Evolutionary conservation across 1,284 basidiomycete species (phyloP).

Genomic region (Boletus semigastroideus): DNA sequence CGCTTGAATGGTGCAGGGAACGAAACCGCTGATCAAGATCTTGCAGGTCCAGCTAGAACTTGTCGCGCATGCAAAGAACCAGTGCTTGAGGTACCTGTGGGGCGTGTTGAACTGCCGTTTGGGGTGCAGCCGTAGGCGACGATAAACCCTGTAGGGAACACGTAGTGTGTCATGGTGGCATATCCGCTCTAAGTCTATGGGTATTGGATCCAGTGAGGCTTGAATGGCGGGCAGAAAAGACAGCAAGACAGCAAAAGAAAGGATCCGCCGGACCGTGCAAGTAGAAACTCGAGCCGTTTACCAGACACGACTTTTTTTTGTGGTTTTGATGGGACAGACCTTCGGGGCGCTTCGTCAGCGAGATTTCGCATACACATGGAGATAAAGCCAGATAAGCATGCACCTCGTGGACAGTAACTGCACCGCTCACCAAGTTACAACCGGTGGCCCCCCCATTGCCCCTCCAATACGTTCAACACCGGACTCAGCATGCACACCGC

Average conservation of each 20-base stretch:
- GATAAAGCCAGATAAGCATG: too few relatives aligned
- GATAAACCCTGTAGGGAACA: constrained; percentile 55
- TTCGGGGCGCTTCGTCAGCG: background rate
- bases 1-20: too few relatives aligned
- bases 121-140: constrained; percentile 66
- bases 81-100: too few relatives aligned
- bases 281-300: background rate
- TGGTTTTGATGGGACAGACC: constrained; percentile 8
- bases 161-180: constrained; percentile 66
- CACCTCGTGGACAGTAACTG: too few relatives aligned
- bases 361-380: too few relatives aligned
- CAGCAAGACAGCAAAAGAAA: constrained; percentile 26
- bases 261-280: constrained; percentile 21
- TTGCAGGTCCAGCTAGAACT: too few relatives aligned
- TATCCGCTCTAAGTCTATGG: constrained; percentile 46
- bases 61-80: too few relatives aligned
- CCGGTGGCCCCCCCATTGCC: too few relatives aligned
- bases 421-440: too few relatives aligned
- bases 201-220: constrained; percentile 59
- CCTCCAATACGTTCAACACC: too few relatives aligned
- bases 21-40: too few relatives aligned
- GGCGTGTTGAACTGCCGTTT: constrained; percentile 14
- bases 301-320: constrained; percentile 19
- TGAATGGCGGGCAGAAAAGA: constrained; percentile 21
- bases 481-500: too few relatives aligned